Evolutionary conservation across 2,329 filamentous ascomycete species (phyloP).

Genomic region (Penicillium psychrosexuale): DNA sequence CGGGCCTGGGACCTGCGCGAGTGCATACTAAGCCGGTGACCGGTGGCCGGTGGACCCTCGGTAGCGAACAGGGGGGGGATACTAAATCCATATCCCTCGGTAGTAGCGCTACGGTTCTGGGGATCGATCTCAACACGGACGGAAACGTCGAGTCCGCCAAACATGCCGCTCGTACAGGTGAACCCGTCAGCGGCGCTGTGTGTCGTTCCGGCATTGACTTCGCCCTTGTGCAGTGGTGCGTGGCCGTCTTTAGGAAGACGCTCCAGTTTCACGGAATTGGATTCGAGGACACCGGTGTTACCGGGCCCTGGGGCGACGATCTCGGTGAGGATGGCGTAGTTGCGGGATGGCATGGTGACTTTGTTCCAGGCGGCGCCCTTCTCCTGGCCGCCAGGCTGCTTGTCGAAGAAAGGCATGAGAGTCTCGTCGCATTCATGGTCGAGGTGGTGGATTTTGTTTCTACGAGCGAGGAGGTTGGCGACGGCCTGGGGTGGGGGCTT

Average conservation of each 20-base stretch:
- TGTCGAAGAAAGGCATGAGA: conserved; percentile 60
- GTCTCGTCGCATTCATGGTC: conserved; percentile 63
- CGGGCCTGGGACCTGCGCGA: conserved; percentile 22
- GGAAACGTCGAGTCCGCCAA: conserved; percentile 45
- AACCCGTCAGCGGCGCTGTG: conserved; percentile 66
- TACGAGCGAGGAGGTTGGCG: conserved; percentile 60
- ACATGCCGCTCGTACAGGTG: conserved; percentile 35
- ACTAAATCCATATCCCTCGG: conserved; percentile 50
- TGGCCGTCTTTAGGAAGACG: conserved; percentile 60
- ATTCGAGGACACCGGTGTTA: conserved; percentile 12
- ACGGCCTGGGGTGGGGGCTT: conserved; percentile 64
- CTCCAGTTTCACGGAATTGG: conserved; percentile 29
- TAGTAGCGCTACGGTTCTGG: conserved; percentile 39
- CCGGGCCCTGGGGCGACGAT: conserved; percentile 31
- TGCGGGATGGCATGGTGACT: conserved; percentile 74
- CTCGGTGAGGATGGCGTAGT: conserved; percentile 63
- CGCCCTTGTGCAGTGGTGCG: conserved; percentile 69
- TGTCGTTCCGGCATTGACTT: conserved; percentile 70
- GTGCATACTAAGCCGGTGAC: conserved; percentile 18
- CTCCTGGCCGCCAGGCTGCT: conserved; percentile 54
- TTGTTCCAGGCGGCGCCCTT: conserved; percentile 73
- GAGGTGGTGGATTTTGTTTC: conserved; percentile 65
- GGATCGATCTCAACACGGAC: conserved; percentile 49
- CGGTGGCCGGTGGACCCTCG: conserved; percentile 11
- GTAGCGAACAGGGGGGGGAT: conserved; percentile 28